Conservation (phyloP, 352 stramenopile genomes). For the Globisporangium nunn region DNA sequence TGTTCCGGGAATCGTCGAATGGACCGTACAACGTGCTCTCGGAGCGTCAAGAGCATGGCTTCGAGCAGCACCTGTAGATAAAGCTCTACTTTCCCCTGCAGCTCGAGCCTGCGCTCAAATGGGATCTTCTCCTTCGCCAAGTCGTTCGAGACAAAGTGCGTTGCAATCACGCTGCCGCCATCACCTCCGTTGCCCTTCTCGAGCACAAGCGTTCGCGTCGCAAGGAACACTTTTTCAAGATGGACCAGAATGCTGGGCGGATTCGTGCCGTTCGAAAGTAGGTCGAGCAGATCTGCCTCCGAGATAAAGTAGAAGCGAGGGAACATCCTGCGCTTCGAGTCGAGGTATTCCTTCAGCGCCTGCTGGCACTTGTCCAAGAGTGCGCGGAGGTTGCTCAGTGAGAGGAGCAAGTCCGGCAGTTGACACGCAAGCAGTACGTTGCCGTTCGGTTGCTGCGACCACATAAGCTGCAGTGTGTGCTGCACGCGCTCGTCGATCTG, state of each 20-base stretch:
- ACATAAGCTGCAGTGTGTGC: slow-evolving; percentile 71
- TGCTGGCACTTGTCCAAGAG: slow-evolving; percentile 91
- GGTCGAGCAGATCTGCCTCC: slow-evolving; percentile 90
- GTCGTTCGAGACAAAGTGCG: slow-evolving; percentile 88
- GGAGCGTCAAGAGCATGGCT: slow-evolving; percentile 87
- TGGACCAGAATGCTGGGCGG: slow-evolving; percentile 88
- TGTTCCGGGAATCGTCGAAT: slow-evolving; percentile 85
- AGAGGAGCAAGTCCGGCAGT: slow-evolving; percentile 61
- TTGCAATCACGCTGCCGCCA: slow-evolving; percentile 46
- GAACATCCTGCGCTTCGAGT: slow-evolving; percentile 89
- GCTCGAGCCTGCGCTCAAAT: slow-evolving; percentile 83
- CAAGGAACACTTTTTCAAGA: slow-evolving; percentile 86
- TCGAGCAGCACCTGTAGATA: slow-evolving; percentile 93
- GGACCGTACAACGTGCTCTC: slow-evolving; percentile 82
- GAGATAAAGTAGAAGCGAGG: slow-evolving; percentile 96
- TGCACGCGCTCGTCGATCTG: slow-evolving; percentile 78
- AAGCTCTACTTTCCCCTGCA: slow-evolving; percentile 94
- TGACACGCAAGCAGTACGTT: slow-evolving; percentile 83
- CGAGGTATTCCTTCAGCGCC: slow-evolving; percentile 92
- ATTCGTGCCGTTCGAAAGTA: slow-evolving; percentile 90
- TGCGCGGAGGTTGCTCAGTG: slow-evolving; percentile 68
- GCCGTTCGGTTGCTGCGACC: slow-evolving; percentile 43
- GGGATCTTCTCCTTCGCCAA: slow-evolving; percentile 83
- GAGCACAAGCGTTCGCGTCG: slow-evolving; percentile 57
- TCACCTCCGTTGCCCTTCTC: slow-evolving; percentile 23